phyloP scores from a whole-genome alignment of 2,329 filamentous ascomycete genomes.

The Pyrenophora graminea region DNA sequence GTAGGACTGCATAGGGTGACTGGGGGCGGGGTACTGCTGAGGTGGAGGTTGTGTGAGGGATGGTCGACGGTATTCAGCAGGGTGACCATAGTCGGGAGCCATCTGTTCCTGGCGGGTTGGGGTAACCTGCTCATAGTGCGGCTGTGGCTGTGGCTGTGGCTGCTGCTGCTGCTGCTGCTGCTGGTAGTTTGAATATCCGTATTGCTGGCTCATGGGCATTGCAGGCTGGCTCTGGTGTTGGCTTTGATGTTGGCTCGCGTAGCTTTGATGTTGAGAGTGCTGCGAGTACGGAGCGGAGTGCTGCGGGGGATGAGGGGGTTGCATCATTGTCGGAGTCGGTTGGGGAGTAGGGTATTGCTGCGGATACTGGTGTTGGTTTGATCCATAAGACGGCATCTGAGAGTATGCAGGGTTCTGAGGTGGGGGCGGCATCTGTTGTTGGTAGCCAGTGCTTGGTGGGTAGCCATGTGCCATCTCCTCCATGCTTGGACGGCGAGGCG shows the following conservation, averaged over 20 bases:
- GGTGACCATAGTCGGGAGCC: slow-evolving; percentile 45
- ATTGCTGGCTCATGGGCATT: slow-evolving; percentile 47
- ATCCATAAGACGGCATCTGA: slow-evolving; percentile 46
- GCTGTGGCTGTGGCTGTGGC: slow-evolving; percentile 6
- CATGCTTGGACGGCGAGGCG: slow-evolving; percentile 51
- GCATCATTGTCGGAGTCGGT: slow-evolving; percentile 43
- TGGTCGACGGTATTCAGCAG: slow-evolving; percentile 48
- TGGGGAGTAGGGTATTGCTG: slow-evolving; percentile 40
- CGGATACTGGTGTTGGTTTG: slow-evolving; percentile 41
- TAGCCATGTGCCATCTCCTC: slow-evolving; percentile 52
- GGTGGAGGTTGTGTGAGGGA: slow-evolving; percentile 41
- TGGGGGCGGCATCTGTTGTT: slow-evolving; percentile 47
- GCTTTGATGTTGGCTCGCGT: slow-evolving; percentile 36
- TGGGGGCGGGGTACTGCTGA: slow-evolving; percentile 44
- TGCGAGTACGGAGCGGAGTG: slow-evolving; percentile 35
- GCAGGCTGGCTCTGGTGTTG: slow-evolving; percentile 24
- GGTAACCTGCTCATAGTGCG: slow-evolving; percentile 45
- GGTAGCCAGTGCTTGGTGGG: slow-evolving; percentile 42
- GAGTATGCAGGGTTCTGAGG: slow-evolving; percentile 48
- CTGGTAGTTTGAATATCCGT: slow-evolving; percentile 48
- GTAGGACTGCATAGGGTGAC: slow-evolving; percentile 42
- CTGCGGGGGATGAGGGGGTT: slow-evolving; percentile 44
- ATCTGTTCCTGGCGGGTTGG: slow-evolving; percentile 44
- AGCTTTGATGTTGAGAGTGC: slow-evolving; percentile 37
- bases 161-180: slow-evolving; percentile 7